These are phyloP conservation scores for Psilocybe subaeruginosa DNA, from an alignment of 768 basidiomycete genomes.

Conservation along the genomic window DNA sequence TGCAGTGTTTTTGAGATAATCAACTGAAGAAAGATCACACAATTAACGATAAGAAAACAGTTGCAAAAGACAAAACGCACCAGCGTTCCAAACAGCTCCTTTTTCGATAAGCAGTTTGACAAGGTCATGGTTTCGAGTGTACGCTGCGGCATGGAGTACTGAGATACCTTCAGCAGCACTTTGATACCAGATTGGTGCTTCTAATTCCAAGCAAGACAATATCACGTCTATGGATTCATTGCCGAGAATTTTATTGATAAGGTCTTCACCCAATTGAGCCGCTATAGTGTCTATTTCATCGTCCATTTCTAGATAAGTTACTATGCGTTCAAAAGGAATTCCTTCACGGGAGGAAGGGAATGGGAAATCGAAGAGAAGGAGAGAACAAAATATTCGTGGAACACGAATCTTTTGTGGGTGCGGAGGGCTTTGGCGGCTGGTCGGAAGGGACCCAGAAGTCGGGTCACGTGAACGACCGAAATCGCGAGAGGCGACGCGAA, in stretches of 20 bases:
- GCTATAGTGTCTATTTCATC: constrained; percentile 44
- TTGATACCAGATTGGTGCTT: constrained; percentile 91
- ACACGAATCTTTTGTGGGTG: too few relatives aligned
- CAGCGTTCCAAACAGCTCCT: constrained; percentile 92
- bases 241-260: constrained; percentile 63
- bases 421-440: too few relatives aligned
- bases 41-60: neutral
- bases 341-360: too few relatives aligned
- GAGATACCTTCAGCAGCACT: constrained; percentile 80
- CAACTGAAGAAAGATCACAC: constrained; percentile 48
- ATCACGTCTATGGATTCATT: constrained; percentile 47
- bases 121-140: constrained; percentile 65
- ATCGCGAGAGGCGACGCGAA: too few relatives aligned
- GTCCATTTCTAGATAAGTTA: constrained; percentile 12
- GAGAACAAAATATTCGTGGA: too few relatives aligned
- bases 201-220: constrained; percentile 55
- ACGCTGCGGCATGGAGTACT: constrained; percentile 85
- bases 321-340: too few relatives aligned
- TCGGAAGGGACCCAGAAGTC: too few relatives aligned
- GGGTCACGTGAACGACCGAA: too few relatives aligned
- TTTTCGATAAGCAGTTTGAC: constrained; percentile 70
- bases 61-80: constrained; percentile 36
- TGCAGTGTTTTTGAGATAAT: constrained; percentile 79
- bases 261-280: constrained; percentile 56
- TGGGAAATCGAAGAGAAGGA: too few relatives aligned